Percentiles rank a stretch among this genome's conserved stretches.
phyloP scores from a whole-genome alignment of 1,139 yeast species.

The Wickerhamomyces sp. region DNA sequence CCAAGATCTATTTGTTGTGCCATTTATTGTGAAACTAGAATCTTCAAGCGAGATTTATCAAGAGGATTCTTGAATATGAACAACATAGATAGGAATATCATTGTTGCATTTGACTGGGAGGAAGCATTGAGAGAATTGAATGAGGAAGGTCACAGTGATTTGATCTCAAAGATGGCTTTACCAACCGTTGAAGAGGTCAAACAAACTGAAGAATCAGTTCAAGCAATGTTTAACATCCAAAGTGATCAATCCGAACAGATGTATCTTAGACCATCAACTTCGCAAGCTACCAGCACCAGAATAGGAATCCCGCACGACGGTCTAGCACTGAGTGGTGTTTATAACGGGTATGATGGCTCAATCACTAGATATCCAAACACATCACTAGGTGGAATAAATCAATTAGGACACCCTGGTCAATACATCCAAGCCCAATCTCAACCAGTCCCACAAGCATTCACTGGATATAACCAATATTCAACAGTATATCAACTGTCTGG shows the following conservation, averaged over 20 bases:
- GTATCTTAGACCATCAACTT: neutral
- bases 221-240: neutral
- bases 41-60: constrained; percentile 47
- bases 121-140: constrained; percentile 13
- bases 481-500: neutral
- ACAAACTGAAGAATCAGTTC: neutral
- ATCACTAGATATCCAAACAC: neutral
- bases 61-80: constrained; percentile 41
- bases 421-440: neutral
- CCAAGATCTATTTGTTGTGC: constrained; percentile 32
- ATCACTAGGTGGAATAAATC: neutral
- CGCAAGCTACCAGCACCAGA: neutral
- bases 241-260: neutral
- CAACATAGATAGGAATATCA: constrained; percentile 24
- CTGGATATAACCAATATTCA: neutral
- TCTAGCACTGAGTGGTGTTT: no score
- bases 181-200: constrained; percentile 11
- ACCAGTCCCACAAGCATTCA: neutral
- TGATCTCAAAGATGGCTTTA: constrained; percentile 9
- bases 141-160: constrained; percentile 11
- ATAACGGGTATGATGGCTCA: neutral
- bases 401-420: neutral
- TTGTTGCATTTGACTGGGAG: constrained; percentile 28
- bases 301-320: no score
- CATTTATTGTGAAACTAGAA: constrained; percentile 45